Evolutionary conservation across 2,329 filamentous ascomycete genomes (phyloP), one percentile per base, ranked within the genome.

Genomic region (Nemania serpens): DNA sequence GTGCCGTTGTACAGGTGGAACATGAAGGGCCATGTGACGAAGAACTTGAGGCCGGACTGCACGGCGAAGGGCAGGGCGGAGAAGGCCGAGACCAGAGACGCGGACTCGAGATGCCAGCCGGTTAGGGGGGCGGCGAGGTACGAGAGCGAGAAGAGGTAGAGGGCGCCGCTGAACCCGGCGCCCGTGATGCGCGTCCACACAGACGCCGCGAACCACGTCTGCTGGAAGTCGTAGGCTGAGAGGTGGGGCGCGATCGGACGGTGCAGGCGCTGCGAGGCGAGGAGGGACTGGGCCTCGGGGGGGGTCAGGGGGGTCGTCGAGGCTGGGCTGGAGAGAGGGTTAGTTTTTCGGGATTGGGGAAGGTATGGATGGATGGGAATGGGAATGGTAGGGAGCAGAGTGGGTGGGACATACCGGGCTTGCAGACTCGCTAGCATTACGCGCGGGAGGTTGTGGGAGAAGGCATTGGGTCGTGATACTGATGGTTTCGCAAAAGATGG

Each of bases 161-260:
- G 83, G 51, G 81, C 78, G 66, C 89, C 91, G 62, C 88, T 88
- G 68, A 96, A 83, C 62, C 83, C 77, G 73, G 83, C 79, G 71
- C 91, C 93, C n/a, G 91, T 94, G 79, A 97, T 87, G 72, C 93
- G 92, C 81, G 93, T 91, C 78, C 91, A 83, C 68, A 84, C 82
- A 59, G 82, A 87, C 69, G 87, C 88, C 69, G 84, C 83, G 77
- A 91, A 88, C 89, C 88, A 97, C 70, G 91, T 95, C 79, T 97
- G 90, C 77, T 91, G 87, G 62, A 89, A 85, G 76, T 87, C 84
- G 87, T 97, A 97, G 84, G 96, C 93, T 73, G 79, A 76, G 65
- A 97, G 86, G 75, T 97, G 93, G 57, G 93, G 93, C 47, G 91
- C 84, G 70, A 97, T 83, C 74, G 93, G 93, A 54, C 93, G 93